Base-by-base conservation (phyloP, 73 alveolate species). In the Stentor roeselii region DNA sequence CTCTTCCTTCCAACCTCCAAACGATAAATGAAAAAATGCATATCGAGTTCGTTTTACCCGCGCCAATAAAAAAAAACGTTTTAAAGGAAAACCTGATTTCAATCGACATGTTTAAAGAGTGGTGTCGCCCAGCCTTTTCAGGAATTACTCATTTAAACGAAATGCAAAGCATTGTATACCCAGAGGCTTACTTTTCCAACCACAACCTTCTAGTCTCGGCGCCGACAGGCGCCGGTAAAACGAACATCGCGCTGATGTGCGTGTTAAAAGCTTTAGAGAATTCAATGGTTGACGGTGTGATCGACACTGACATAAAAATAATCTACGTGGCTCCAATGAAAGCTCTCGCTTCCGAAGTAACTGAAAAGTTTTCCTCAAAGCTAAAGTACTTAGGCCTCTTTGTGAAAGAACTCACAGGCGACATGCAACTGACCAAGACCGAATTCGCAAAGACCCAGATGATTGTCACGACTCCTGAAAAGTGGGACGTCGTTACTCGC, bases 181-280 rank as follows among this genome's bases (percentile, higher is more conserved):
- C 90, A 59, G 88, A 85, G 36, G 98, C 99, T 6, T 94, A 93
- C 87, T 86, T 92, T 60, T 84, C 98, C 34, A 95, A 92, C 84
- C 97, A 92, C 59, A 94, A 94, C 84, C 76, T 98, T 35, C 89
- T 98, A 67, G 96, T 98, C 3, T 87, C 99, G 36, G 99, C 99
- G 38, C 99, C 99, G 2, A 98, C 99, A 1, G 99, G 99, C 27
- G 99, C 99, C 31, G 99, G 99, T 75, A 98, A 98, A 88, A 98
- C 99, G 21, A 95, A 96, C 88, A 94, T 98, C 36, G 99, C 99
- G 36, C 82, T 95, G 82, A 87, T 98, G 78, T 91, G 99, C 14
- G 95, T 98, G 59, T 84, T 98, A 41, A 95, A 97, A 67, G 99
- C 94, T 88, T 87, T 97, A 14, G 75, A 91, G 39, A 86, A 90